A percentile compares a stretch with the other conserved stretches of the same genome.
Evolutionary conservation across 352 stramenopile species (phyloP).

Genomic region (Globisporangium orthogonon): DNA sequence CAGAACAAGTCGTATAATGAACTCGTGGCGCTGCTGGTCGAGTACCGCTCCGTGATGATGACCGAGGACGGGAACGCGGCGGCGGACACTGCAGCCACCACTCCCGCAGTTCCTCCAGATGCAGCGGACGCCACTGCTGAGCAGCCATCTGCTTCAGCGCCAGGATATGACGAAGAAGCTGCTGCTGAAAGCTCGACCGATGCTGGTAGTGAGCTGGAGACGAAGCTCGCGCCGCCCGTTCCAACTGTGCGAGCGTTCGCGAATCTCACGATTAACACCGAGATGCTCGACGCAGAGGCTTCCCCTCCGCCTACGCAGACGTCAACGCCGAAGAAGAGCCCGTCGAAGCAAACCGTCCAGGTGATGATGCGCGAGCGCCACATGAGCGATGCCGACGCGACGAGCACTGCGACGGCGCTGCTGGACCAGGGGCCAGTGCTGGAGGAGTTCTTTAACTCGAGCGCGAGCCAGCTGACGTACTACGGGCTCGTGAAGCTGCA

Average conservation of each 20-base stretch:
- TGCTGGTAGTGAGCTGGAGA: constrained; percentile 4
- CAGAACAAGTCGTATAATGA: constrained; percentile 97
- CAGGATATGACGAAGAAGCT: constrained; percentile 8
- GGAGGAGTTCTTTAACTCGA: constrained; percentile 88
- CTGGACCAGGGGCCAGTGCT: constrained; percentile 77
- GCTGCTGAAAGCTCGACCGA: not conserved
- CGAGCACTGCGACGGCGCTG: constrained; percentile 46
- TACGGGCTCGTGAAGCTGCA: constrained; percentile 91
- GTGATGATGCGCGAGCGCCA: constrained; percentile 74
- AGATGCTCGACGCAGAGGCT: constrained; percentile 6
- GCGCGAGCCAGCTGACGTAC: constrained; percentile 93
- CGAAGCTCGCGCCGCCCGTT: constrained; percentile 5
- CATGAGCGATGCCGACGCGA: constrained; percentile 59
- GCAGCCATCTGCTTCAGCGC: not conserved
- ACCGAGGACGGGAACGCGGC: constrained; percentile 33
- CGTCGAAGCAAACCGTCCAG: constrained; percentile 59
- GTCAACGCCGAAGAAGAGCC: constrained; percentile 45
- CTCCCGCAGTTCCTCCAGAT: not conserved
- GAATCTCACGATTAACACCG: constrained; percentile 39
- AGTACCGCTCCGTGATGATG: constrained; percentile 74
- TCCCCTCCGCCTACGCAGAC: constrained; percentile 4
- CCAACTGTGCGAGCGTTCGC: constrained; percentile 17
- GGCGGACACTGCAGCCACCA: constrained; percentile 1
- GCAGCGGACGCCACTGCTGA: constrained; percentile 6
- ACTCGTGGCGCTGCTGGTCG: constrained; percentile 92